These are phyloP conservation scores for Hemisphaericaspora xylofermentans DNA, from an alignment of 1,139 yeast species.

Conservation along the genomic window DNA sequence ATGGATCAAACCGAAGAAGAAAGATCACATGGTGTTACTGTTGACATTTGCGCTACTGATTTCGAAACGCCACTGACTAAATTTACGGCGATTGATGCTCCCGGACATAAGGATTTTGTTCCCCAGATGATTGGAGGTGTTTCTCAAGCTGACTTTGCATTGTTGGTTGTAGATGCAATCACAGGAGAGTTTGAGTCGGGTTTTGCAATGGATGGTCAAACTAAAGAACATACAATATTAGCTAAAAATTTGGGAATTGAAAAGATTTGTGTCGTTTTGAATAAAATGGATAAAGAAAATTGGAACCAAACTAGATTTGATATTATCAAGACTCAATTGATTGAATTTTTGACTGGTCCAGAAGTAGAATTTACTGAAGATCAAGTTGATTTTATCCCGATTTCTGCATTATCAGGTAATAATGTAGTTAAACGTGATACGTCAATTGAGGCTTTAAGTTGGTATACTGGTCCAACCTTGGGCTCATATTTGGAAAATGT, in stretches of 20 bases:
- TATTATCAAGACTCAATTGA: slow-evolving; percentile 58
- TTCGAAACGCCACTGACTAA: slow-evolving; percentile 66
- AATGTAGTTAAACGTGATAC: slow-evolving; percentile 60
- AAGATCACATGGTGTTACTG: slow-evolving; percentile 86
- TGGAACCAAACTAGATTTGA: slow-evolving; percentile 70
- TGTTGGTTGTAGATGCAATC: slow-evolving; percentile 74
- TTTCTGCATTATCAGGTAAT: slow-evolving; percentile 81
- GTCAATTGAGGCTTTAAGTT: slow-evolving; percentile 33
- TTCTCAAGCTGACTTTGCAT: slow-evolving; percentile 64
- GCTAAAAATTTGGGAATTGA: slow-evolving; percentile 84
- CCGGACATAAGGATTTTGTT: slow-evolving; percentile 56
- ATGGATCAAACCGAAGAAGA: slow-evolving; percentile 96
- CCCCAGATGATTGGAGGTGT: slow-evolving; percentile 57
- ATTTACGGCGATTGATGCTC: slow-evolving; percentile 94
- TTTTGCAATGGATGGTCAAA: slow-evolving; percentile 84
- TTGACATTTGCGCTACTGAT: slow-evolving; percentile 83
- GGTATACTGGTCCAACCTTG: slow-evolving; percentile 72
- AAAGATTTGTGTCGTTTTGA: slow-evolving; percentile 72
- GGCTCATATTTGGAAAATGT: slow-evolving; percentile 53
- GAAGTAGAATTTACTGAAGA: slow-evolving; percentile 57
- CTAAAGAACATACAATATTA: slow-evolving; percentile 86
- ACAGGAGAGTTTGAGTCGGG: slow-evolving; percentile 90
- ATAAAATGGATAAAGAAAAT: slow-evolving; percentile 77
- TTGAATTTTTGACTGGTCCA: slow-evolving; percentile 51
- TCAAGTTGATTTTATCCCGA: slow-evolving; percentile 71